Evolutionary conservation across 169 alveolate genomes (phyloP), one percentile per base, ranked within the genome.

Genomic region (Plasmodium blacklocki): DNA sequence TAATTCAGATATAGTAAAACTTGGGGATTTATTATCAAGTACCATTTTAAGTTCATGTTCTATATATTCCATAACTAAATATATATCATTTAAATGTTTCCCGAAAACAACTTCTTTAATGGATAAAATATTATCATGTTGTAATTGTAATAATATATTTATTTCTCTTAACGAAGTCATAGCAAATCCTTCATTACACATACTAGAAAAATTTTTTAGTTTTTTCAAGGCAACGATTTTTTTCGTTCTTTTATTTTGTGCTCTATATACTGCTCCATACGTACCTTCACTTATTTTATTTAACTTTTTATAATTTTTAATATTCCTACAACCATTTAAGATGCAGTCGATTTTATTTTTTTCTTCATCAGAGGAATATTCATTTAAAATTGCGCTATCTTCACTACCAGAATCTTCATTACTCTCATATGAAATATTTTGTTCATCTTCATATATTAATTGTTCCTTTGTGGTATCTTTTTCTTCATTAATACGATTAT

Each of bases 231-330:
- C 99, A 49, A 97, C 98, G 21, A 94, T 88, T 89, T 94, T 97
- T 23, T 97, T 97, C 43, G 98, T 96, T 50, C 92, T 76, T 58
- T 87, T 94, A 75, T 97, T 99, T 87, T 93, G 95, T 12, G 99
- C 99, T 83, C 96, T 95, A 88, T 96, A 97, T 5, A 98, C 99
- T 43, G 98, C 96, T 45, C 99, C 99, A 91, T 97, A 98, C 1
- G 99, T 97, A 9, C 99, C 99, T 86, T 96, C 98, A 54, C 99
- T 98, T 74, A 98, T 96, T 88, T 96, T 96, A 64, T 97, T 97
- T 68, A 96, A 72, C 89, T 94, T 94, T 93, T 96, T 97, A 91
- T 96, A 98, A 74, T 88, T 94, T 3, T 85, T 95, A 6, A 94
- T 91, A 64, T 88, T 91, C 45, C 96, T 64, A 52, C 96, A 93